These are phyloP conservation scores for Penicillium parvum DNA, from an alignment of 495 filamentous ascomycete species.

Conservation along the genomic window DNA sequence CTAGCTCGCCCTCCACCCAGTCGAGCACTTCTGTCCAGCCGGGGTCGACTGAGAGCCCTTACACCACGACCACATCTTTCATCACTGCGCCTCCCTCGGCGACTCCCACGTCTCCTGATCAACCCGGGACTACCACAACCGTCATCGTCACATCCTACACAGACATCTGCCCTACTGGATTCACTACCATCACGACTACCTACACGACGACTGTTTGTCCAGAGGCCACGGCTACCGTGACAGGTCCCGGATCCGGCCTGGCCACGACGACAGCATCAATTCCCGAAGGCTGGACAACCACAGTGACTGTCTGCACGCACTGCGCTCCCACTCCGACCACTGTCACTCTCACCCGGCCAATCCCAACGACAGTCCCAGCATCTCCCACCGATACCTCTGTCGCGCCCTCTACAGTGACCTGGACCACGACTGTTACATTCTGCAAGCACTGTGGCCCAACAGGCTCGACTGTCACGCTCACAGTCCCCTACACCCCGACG, in stretches of 20 bases:
- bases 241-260: conserved; percentile 13
- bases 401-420: conserved; percentile 25
- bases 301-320: conserved; percentile 44
- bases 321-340: conserved; percentile 39
- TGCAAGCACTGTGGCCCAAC: conserved; percentile 39
- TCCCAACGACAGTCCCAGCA: conserved; percentile 6
- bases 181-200: conserved; percentile 42
- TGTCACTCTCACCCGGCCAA: conserved; percentile 42
- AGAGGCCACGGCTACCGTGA: conserved; percentile 19
- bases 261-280: conserved; percentile 21
- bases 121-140: conserved; percentile 29
- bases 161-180: conserved; percentile 42
- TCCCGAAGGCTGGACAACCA: conserved; percentile 45
- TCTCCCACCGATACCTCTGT: conserved; percentile 8
- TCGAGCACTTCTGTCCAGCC: conserved; percentile 2
- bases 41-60: conserved; percentile 9
- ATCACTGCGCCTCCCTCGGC: conserved; percentile 42
- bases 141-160: conserved; percentile 41
- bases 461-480: conserved; percentile 33
- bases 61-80: conserved; percentile 7
- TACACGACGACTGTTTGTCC: conserved; percentile 39
- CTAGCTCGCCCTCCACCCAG: background rate
- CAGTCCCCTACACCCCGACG: conserved; percentile 24
- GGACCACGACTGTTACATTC: conserved; percentile 37
- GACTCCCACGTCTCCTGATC: conserved; percentile 28